Evolutionary conservation across 164 flowering plant species (phyloP).

Genomic region (Houttuynia cordata): DNA sequence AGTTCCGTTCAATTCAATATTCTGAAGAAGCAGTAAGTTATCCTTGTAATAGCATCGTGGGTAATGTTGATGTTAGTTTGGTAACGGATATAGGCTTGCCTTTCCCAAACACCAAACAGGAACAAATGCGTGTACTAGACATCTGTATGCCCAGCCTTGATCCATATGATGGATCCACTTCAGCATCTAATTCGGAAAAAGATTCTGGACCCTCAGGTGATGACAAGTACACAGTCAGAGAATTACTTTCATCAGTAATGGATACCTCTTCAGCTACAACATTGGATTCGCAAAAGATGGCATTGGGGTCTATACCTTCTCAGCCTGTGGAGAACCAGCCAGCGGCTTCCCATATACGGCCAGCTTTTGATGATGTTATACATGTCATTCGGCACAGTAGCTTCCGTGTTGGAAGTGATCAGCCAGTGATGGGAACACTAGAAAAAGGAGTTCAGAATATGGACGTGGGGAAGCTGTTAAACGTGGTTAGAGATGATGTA

Average conservation of each 20-base stretch:
- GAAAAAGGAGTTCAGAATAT: slow-evolving; percentile 53
- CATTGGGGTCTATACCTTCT: neutral
- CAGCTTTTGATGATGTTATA: slow-evolving; percentile 75
- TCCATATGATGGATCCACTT: slow-evolving; percentile 20
- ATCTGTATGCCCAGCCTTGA: slow-evolving; percentile 7
- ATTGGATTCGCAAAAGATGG: slow-evolving; percentile 4
- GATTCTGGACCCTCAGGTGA: slow-evolving; percentile 31
- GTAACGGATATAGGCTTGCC: slow-evolving; percentile 14
- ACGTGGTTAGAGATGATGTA: slow-evolving; percentile 50
- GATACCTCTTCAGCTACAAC: slow-evolving; percentile 19
- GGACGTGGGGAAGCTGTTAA: slow-evolving; percentile 60
- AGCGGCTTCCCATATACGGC: slow-evolving; percentile 23
- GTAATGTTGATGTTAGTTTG: slow-evolving; percentile 22
- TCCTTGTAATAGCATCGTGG: slow-evolving; percentile 15
- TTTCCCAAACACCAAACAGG: slow-evolving; percentile 20
- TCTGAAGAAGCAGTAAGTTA: slow-evolving; percentile 15
- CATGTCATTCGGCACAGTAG: slow-evolving; percentile 87
- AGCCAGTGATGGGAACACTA: slow-evolving; percentile 43
- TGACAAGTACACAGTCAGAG: slow-evolving; percentile 64
- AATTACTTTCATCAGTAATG: slow-evolving; percentile 35
- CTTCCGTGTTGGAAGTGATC: slow-evolving; percentile 71
- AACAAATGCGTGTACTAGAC: slow-evolving; percentile 20
- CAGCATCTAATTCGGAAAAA: slow-evolving; percentile 12
- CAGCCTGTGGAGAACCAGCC: slow-evolving; percentile 10
- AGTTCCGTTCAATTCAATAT: slow-evolving; percentile 17